These are phyloP conservation scores for Blyttiomyces sp. DNA, from an alignment of 371 early-diverging fungal species.

Conservation along the genomic window DNA sequence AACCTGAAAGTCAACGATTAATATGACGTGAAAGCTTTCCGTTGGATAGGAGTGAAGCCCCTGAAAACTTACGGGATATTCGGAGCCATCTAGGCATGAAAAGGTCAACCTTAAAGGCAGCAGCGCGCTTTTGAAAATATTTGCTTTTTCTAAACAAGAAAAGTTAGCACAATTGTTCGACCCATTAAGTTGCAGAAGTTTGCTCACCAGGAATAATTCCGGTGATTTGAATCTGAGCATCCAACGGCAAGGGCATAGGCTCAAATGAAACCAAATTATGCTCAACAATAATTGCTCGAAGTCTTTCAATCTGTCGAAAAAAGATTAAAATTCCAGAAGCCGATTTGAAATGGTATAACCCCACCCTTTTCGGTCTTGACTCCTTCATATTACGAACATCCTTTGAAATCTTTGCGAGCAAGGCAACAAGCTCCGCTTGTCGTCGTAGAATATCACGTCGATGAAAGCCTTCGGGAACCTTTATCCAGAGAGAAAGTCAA, in stretches of 20 bases:
- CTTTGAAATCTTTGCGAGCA: slow-evolving; percentile 66
- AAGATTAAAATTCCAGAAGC: background rate
- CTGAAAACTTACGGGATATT: slow-evolving; percentile 62
- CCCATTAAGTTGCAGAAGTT: no score
- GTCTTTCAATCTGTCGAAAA: slow-evolving; percentile 64
- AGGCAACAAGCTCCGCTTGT: slow-evolving; percentile 80
- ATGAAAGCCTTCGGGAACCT: slow-evolving; percentile 62
- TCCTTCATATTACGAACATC: slow-evolving; percentile 76
- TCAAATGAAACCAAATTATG: slow-evolving; percentile 70
- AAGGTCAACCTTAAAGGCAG: slow-evolving; percentile 84
- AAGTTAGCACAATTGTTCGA: no score
- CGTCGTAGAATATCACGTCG: slow-evolving; percentile 71
- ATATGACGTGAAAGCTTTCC: no score
- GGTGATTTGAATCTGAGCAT: slow-evolving; percentile 77
- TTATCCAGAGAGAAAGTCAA: background rate
- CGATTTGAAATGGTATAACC: background rate
- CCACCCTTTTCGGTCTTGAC: slow-evolving; percentile 74
- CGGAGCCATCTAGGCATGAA: slow-evolving; percentile 66
- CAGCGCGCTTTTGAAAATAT: slow-evolving; percentile 87
- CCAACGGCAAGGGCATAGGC: slow-evolving; percentile 81
- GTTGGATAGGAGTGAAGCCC: background rate
- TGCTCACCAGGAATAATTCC: slow-evolving; percentile 74
- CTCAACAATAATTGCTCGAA: slow-evolving; percentile 72
- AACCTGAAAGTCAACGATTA: slow-evolving; percentile 45
- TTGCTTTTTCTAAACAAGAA: slow-evolving; percentile 64